Evolutionary conservation across 305 asterid genomes (phyloP), one percentile per base, ranked within the genome.

Genomic region (Ajuga reptans): DNA sequence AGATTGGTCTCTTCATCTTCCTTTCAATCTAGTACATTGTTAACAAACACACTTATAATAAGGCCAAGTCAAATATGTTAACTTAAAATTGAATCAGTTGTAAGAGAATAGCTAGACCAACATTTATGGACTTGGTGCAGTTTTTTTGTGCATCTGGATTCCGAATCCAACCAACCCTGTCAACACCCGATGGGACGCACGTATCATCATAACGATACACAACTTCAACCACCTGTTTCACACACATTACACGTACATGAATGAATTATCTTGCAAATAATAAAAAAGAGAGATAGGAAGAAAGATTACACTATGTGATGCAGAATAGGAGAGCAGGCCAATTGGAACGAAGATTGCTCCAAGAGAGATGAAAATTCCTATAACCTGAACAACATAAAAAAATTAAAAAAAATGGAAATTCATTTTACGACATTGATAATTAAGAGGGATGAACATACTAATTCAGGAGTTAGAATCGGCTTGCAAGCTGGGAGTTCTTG

Each of bases 401-500:
- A 1, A 11, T 24, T 14, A 42, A 17, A 0, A 43, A 17, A n/a
- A n/a, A n/a, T n/a, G n/a, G n/a, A n/a, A n/a, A n/a, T n/a, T n/a
- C n/a, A n/a, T n/a, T n/a, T n/a, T n/a, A n/a, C n/a, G n/a, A n/a
- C n/a, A n/a, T n/a, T n/a, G n/a, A n/a, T n/a, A n/a, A n/a, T n/a
- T n/a, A 21, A 21, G 29, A 33, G n/a, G n/a, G 15, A 17, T 27
- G 37, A 76, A 58, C 72, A 18, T 84, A 91, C 98, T 91, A 83
- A 64, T 80, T 85, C 87, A 59, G 98, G 98, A 62, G 95, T 86
- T 75, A 91, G 73, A 68, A 91, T 89, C 52, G 98, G 98, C 63
- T 87, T 91, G 84, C 90, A 89, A 66, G 95, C 95, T 1, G 96
- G 96, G 68, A 91, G 95, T 71, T 91, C 98, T 80, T 91, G 96